phyloP scores from a whole-genome alignment of 2,329 filamentous ascomycete species.

The Epichloe typhina region DNA sequence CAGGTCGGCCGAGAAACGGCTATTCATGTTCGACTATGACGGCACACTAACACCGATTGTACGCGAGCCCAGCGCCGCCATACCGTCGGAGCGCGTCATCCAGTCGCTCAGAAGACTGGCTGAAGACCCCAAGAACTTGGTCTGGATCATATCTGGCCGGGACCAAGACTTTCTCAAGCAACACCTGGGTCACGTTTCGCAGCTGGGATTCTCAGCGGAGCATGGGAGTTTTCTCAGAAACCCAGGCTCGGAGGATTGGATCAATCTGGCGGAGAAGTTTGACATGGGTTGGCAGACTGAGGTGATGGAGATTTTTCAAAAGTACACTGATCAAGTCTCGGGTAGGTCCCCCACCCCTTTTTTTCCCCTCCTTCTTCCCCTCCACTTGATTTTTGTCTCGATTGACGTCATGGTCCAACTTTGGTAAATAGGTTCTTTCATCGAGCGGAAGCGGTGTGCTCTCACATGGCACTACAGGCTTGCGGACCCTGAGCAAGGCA shows the following conservation, averaged over 20 bases:
- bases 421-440: conserved; percentile 55
- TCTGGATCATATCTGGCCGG: conserved; percentile 98
- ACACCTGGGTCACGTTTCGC: conserved; percentile 80
- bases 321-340: conserved; percentile 75
- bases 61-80: conserved; percentile 74
- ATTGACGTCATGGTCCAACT: too few relatives aligned
- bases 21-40: conserved; percentile 99
- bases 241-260: conserved; percentile 66
- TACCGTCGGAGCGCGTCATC: conserved; percentile 74
- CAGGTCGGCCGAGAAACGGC: conserved; percentile 57
- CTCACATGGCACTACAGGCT: conserved; percentile 95
- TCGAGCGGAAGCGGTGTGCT: conserved; percentile 87
- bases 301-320: conserved; percentile 72
- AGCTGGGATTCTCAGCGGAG: conserved; percentile 89
- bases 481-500: conserved; percentile 73
- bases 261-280: conserved; percentile 72
- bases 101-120: conserved; percentile 68
- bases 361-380: too few relatives aligned
- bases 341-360: conserved; percentile 35
- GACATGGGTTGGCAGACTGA: conserved; percentile 91
- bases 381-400: background rate
- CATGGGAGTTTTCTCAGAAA: conserved; percentile 91
- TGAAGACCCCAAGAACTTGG: conserved; percentile 65
- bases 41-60: conserved; percentile 94
- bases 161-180: conserved; percentile 85